These are phyloP conservation scores for Entelexis paramagnoliae DNA, from an alignment of 1,139 yeast species.

Conservation along the genomic window DNA sequence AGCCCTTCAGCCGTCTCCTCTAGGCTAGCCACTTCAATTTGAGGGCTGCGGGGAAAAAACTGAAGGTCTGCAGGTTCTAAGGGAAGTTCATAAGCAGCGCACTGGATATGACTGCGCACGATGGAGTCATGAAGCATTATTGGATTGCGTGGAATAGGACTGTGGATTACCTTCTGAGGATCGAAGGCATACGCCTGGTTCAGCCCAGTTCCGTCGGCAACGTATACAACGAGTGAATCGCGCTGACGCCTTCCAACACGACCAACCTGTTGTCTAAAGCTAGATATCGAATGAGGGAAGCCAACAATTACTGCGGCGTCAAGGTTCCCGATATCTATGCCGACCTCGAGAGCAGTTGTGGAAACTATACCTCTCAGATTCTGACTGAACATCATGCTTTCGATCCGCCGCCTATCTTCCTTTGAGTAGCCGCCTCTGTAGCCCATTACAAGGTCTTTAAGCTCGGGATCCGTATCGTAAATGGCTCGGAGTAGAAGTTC, in stretches of 20 bases:
- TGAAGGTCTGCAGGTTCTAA: conserved; percentile 44
- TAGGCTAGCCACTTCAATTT: background rate
- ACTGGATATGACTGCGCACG: conserved; percentile 77
- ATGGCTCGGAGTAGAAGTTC: conserved; percentile 81
- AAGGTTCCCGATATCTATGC: conserved; percentile 84
- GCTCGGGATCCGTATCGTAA: conserved; percentile 40
- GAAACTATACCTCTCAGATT: conserved; percentile 77
- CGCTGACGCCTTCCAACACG: conserved; percentile 80
- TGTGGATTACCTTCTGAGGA: conserved; percentile 51
- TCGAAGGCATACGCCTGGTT: conserved; percentile 75
- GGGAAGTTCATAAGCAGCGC: conserved; percentile 86
- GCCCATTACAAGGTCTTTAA: conserved; percentile 65
- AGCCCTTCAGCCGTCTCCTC: conserved; percentile 3
- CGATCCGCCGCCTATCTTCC: conserved; percentile 74
- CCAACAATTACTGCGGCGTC: conserved; percentile 91
- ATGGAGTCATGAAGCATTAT: conserved; percentile 48
- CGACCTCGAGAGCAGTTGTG: conserved; percentile 89
- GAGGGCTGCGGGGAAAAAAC: conserved; percentile 39
- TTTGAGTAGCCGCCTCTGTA: conserved; percentile 93
- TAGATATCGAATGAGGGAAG: conserved; percentile 76
- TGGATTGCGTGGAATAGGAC: conserved; percentile 34
- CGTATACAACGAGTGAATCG: conserved; percentile 68
- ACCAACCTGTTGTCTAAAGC: conserved; percentile 91
- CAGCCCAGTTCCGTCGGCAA: conserved; percentile 75
- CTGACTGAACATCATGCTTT: conserved; percentile 81